Base-by-base conservation (phyloP, 225 moss, liverwort and hornwort genomes). In the Marchantia polymorpha region DNA sequence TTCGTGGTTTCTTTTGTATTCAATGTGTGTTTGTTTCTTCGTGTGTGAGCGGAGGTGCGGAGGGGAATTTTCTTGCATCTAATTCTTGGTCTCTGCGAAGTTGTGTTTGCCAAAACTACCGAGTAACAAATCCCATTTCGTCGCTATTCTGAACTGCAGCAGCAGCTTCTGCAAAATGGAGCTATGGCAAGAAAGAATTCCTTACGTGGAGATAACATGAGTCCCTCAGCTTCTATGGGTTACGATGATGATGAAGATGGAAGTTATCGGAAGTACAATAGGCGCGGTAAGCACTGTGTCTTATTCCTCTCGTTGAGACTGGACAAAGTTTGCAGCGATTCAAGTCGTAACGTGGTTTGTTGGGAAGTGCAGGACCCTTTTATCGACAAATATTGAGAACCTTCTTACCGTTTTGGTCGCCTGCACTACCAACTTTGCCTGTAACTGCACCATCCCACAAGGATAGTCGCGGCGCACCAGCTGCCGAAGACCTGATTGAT, bases 101-200 rank as follows among this genome's bases (percentile, higher is more conserved):
- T 39, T 39, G n/a, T 71, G 22, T 71, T 23, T 49, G 22, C 69
- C 14, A 47, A 46, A 69, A 4, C 5, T 69, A 0, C 71, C 12
- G 22, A 71, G 10, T n/a, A 71, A 71, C 47, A 19, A 20, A n/a
- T 29, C 49, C 25, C 65, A 79, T n/a, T 4, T 46, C 70, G 19
- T 79, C 31, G 7, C 11, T 23, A 64, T 77, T 39, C 8, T 75
- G 58, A 54, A 55, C 16, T 82, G 22, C 65, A 82, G 83, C 81
- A 91, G 81, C 89, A 89, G 79, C 77, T 90, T 75, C 70, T 91
- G 23, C 89, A 80, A 74, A 88, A 89, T 83, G 97, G 97, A 85
- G 91, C 97, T 77, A 92, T 88, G 74, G 91, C 93, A 72, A 92
- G 95, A 81, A 95, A 99, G 82, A 88, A 89, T 80, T 87, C 92